Base-by-base conservation (phyloP, 768 basidiomycete genomes). In the Leucosporidium yakuticum region DNA sequence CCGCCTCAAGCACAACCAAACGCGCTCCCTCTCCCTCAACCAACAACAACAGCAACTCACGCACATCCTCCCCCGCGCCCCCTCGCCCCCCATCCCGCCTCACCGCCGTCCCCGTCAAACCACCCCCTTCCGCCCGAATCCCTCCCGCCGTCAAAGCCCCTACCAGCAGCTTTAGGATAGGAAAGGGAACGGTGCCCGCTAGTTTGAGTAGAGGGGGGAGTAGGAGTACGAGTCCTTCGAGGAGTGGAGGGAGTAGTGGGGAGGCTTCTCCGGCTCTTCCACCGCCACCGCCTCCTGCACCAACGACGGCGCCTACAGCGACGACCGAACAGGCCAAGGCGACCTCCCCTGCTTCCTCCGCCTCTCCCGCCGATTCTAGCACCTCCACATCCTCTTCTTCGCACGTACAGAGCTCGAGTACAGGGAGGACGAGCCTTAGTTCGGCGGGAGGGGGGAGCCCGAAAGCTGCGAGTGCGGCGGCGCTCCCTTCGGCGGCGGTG, bases 161-260 rank as follows among this genome's bases (percentile, higher is more conserved):
- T 1, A 59, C 67, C 1, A 65, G 55, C 48, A 67, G 58, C 25
- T 72, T 69, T 62, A 25, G 68, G 15, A 69, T 72, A 50, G 71
- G 71, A n/a, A 72, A 67, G 39, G 71, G 71, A 8, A 4, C 63
- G 0, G 29, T 67, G 0, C 71, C 68, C 0, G 20, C 59, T 15
- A 29, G 17, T 20, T 29, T 61, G 19, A 20, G 15, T 6, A 49
- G 19, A 29, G 20, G 20, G 2, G 32, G 48, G 8, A 29, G 49
- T 5, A 32, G 7, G 20, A 51, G 49, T 23, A 53, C 51, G 4
- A 19, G 9, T 9, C 51, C 44, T 3, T 5, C 29, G 48, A 50
- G 27, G 6, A 17, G 19, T 21, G 20, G 29, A 19, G n/a, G 9
- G 14, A 29, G 12, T n/a, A 32, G 7, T 4, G 9, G 6, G 31